These are phyloP conservation scores for Salmacisia buchloeana DNA, from an alignment of 1,284 basidiomycete genomes.

Conservation along the genomic window DNA sequence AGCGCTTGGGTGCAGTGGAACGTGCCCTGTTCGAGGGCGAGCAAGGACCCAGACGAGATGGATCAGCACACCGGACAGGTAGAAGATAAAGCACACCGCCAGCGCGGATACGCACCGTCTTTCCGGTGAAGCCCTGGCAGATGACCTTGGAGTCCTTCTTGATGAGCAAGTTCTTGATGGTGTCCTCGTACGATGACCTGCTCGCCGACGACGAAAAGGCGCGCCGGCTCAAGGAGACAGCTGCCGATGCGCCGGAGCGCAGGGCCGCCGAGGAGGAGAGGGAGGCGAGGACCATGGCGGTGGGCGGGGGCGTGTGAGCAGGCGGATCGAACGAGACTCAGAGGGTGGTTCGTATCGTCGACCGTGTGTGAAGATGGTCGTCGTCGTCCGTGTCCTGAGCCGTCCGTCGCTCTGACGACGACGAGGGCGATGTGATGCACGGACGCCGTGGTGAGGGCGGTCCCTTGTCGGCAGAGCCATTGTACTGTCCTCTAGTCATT, in stretches of 20 bases:
- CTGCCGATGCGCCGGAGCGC: not conserved
- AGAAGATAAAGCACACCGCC: not conserved
- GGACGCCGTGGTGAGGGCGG: no score
- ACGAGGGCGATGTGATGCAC: no score
- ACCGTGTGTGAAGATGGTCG: not conserved
- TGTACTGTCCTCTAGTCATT: no score
- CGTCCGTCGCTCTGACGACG: no score
- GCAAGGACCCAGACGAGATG: not conserved
- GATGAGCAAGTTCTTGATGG: conserved; percentile 83
- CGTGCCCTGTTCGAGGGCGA: conserved; percentile 59
- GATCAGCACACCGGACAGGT: not conserved
- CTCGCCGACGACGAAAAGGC: conserved; percentile 18
- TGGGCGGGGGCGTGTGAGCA: not conserved
- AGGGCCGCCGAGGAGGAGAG: not conserved
- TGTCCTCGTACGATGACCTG: conserved; percentile 66
- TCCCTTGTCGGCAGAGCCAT: no score
- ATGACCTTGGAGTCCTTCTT: conserved; percentile 72
- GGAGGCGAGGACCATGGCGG: conserved; percentile 3
- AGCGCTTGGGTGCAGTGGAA: conserved; percentile 95
- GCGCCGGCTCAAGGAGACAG: not conserved
- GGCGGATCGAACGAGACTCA: no score
- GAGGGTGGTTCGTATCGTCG: no score
- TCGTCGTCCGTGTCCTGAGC: no score
- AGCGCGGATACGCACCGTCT: conserved; percentile 59
- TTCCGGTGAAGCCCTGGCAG: conserved; percentile 60